These are phyloP conservation scores for Pestalotiopsis fici DNA, from an alignment of 2,329 filamentous ascomycete genomes.

Conservation along the genomic window DNA sequence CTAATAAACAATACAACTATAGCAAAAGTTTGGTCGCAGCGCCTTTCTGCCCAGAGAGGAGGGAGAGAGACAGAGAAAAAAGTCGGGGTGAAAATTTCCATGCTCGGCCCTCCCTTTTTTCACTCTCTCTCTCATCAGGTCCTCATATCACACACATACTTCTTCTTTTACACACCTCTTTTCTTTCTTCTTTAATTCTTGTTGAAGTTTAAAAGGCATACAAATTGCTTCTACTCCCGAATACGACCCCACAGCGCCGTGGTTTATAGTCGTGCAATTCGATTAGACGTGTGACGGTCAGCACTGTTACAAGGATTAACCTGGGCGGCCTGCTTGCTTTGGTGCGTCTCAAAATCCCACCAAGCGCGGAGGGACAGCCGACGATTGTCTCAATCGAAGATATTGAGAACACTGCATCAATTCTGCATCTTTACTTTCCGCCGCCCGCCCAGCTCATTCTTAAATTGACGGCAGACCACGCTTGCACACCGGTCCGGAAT, in stretches of 20 bases:
- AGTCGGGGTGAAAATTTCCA: not conserved
- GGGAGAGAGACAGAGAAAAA: not conserved
- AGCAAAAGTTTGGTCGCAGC: not conserved
- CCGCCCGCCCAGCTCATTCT: not conserved
- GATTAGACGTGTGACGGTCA: conserved; percentile 3
- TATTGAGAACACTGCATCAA: not conserved
- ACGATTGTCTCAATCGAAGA: not conserved
- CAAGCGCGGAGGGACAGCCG: conserved; percentile 2
- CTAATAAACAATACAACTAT: not conserved
- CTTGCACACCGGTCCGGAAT: not conserved
- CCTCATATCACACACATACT: not conserved
- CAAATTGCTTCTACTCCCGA: not conserved
- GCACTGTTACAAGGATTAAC: not conserved
- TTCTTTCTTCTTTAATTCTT: not conserved
- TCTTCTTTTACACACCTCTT: not conserved
- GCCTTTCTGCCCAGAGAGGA: not conserved
- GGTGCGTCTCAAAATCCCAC: conserved; percentile 1
- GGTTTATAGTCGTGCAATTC: not conserved
- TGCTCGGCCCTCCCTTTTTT: not conserved
- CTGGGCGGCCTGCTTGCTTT: not conserved
- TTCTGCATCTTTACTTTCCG: not conserved
- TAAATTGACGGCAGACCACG: not conserved
- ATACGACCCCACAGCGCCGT: not conserved
- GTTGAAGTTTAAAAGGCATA: not conserved
- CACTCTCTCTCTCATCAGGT: not conserved